Evolutionary conservation across 768 basidiomycete genomes (phyloP).

Genomic region (Strobilomyces dryophilus): DNA sequence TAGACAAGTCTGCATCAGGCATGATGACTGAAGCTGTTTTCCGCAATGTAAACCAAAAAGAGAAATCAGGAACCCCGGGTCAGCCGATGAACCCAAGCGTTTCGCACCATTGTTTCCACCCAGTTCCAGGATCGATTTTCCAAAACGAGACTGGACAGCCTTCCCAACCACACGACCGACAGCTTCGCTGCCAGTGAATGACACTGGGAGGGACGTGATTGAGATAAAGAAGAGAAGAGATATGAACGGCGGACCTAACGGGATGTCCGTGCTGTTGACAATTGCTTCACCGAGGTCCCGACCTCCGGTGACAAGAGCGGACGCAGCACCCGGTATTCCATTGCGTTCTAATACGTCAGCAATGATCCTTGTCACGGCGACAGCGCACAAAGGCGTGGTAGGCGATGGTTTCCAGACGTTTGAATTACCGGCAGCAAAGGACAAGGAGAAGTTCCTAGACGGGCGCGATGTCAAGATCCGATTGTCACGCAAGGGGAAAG

Average conservation of each 20-base stretch:
- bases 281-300: constrained; percentile 77
- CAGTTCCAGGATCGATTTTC: constrained; percentile 85
- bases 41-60: constrained; percentile 13
- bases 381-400: constrained; percentile 83
- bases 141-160: constrained; percentile 82
- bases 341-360: constrained; percentile 77
- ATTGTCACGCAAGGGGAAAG: constrained; percentile 1
- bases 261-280: constrained; percentile 68
- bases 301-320: constrained; percentile 79
- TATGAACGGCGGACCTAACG: constrained; percentile 55
- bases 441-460: constrained; percentile 82
- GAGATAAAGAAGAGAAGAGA: background rate
- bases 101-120: constrained; percentile 90
- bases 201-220: constrained; percentile 48
- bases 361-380: constrained; percentile 86
- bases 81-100: constrained; percentile 13
- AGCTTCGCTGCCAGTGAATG: constrained; percentile 91
- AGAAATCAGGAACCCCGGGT: constrained; percentile 17
- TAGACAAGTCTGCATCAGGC: constrained; percentile 87
- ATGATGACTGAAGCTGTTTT: constrained; percentile 81
- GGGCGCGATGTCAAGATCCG: constrained; percentile 9
- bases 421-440: constrained; percentile 86
- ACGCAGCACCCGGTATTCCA: constrained; percentile 78
- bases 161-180: constrained; percentile 88
- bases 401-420: constrained; percentile 96